Percentiles rank a stretch among this genome's conserved stretches.
Evolutionary conservation across 1,139 yeast genomes (phyloP).

Genomic region (Yueomyces sp.): DNA sequence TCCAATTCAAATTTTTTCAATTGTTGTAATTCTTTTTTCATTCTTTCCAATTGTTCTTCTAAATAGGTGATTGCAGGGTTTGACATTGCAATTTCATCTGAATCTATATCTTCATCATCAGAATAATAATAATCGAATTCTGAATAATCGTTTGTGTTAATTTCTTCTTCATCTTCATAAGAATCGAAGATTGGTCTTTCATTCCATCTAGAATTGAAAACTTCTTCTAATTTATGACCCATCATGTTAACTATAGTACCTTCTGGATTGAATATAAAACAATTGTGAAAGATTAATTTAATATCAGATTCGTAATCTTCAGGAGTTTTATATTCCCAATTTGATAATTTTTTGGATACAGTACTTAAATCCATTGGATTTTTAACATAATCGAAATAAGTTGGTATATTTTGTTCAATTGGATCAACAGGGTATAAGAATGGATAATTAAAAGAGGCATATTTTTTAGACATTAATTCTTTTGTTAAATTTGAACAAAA

Average conservation of each 20-base stretch:
- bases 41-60: constrained; percentile 73
- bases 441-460: constrained; percentile 76
- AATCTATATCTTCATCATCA: constrained; percentile 41
- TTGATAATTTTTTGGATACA: constrained; percentile 62
- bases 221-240: constrained; percentile 84
- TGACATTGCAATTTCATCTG: constrained; percentile 55
- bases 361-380: constrained; percentile 95
- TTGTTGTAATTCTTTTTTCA: constrained; percentile 74
- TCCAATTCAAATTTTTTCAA: constrained; percentile 66
- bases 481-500: constrained; percentile 75
- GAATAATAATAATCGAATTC: constrained; percentile 27
- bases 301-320: constrained; percentile 81
- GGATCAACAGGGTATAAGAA: constrained; percentile 93
- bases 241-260: constrained; percentile 90
- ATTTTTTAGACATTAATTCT: constrained; percentile 74
- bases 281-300: constrained; percentile 71
- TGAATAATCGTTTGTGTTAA: constrained; percentile 15
- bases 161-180: constrained; percentile 18
- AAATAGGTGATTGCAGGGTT: constrained; percentile 84
- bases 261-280: constrained; percentile 88
- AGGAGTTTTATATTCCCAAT: constrained; percentile 79
- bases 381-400: constrained; percentile 72
- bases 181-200: constrained; percentile 55
- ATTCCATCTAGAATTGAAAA: constrained; percentile 81
- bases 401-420: constrained; percentile 84